Conservation (phyloP, 2,329 filamentous ascomycete species). For the Aspergillus sp. region DNA sequence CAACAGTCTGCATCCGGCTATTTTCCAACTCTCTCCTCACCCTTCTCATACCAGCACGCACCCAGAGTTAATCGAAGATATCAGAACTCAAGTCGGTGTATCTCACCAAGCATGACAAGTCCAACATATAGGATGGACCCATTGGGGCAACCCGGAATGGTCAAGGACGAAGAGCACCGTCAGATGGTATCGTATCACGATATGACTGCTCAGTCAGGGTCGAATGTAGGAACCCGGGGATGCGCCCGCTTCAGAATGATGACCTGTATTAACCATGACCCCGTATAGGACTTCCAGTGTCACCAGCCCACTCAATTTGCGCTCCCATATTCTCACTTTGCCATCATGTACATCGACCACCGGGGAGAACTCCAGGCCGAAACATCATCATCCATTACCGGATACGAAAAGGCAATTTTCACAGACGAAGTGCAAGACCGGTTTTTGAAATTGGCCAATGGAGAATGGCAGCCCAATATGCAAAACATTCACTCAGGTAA, state of each 20-base stretch:
- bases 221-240: conserved; percentile 18
- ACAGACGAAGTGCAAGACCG: conserved; percentile 36
- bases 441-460: conserved; percentile 31
- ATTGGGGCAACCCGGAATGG: conserved; percentile 15
- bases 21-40: background rate
- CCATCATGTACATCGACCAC: conserved; percentile 38
- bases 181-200: conserved; percentile 21
- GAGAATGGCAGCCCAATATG: conserved; percentile 20
- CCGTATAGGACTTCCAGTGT: conserved; percentile 19
- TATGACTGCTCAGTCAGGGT: conserved; percentile 19
- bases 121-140: conserved; percentile 15
- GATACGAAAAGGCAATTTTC: conserved; percentile 34
- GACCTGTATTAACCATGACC: conserved; percentile 10
- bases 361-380: conserved; percentile 33
- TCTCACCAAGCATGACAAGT: conserved; percentile 16
- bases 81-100: background rate
- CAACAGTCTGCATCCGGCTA: background rate
- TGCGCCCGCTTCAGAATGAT: conserved; percentile 1
- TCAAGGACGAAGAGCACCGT: conserved; percentile 16
- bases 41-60: background rate
- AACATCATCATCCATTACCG: conserved; percentile 34
- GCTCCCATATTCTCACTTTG: conserved; percentile 35
- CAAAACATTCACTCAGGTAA: conserved; percentile 26
- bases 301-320: conserved; percentile 20
- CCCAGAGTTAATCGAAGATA: background rate